Conservation (phyloP, 179 eudicot genomes). For the Actinidia arguta region DNA sequence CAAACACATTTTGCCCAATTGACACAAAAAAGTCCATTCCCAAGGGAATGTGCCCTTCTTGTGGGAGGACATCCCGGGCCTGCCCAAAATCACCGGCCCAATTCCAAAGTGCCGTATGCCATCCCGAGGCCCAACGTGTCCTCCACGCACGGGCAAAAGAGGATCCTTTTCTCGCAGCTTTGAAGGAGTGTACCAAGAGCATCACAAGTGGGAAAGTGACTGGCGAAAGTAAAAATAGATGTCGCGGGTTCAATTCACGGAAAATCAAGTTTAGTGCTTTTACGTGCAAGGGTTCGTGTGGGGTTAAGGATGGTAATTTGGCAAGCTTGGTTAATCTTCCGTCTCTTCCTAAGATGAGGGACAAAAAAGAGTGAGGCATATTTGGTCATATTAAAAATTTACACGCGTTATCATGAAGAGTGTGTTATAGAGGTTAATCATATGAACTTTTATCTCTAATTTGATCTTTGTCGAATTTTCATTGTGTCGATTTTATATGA, state of each 20-base stretch:
- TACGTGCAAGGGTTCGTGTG: slow-evolving; percentile 33
- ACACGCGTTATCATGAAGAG: no score
- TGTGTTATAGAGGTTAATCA: no score
- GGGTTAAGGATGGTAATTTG: slow-evolving; percentile 20
- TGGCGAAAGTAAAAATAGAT: not conserved
- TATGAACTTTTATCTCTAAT: no score
- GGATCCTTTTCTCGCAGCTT: slow-evolving; percentile 39
- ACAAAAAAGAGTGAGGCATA: no score
- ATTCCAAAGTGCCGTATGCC: not conserved
- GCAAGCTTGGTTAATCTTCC: no score
- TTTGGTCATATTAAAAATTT: not conserved
- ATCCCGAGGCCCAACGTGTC: not conserved
- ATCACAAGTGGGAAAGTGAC: not conserved
- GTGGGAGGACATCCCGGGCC: slow-evolving; percentile 43
- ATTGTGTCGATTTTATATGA: no score
- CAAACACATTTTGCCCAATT: no score
- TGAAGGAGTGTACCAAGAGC: slow-evolving; percentile 24
- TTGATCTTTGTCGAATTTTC: no score
- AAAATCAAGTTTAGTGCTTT: slow-evolving; percentile 6
- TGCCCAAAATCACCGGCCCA: slow-evolving; percentile 29
- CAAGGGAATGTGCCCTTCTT: slow-evolving; percentile 35
- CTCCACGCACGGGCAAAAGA: not conserved
- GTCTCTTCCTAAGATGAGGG: no score
- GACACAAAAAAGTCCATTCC: slow-evolving; percentile 32
- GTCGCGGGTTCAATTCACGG: not conserved